phyloP scores from a whole-genome alignment of 371 early-diverging fungal species.

The Actinomortierella wolfii region DNA sequence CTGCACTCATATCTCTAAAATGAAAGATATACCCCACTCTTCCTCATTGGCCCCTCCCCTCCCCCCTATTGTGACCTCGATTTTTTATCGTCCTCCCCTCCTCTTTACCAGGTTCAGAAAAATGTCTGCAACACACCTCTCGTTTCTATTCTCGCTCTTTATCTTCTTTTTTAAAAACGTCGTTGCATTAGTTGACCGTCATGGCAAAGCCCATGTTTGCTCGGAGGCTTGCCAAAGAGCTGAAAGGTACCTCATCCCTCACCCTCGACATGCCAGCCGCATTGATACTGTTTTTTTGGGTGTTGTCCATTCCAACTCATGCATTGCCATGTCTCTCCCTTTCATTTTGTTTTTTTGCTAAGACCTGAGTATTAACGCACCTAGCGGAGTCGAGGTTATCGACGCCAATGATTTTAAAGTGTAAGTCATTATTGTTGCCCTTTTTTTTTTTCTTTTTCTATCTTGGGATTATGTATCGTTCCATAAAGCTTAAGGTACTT shows the following conservation, averaged over 20 bases:
- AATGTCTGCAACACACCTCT: no score
- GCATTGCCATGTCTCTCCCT: background rate
- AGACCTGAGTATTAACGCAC: conserved; percentile 55
- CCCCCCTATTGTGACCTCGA: no score
- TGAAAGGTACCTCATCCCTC: conserved; percentile 49
- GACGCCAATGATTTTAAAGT: conserved; percentile 64
- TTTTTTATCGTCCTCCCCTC: no score
- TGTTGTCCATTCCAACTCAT: background rate
- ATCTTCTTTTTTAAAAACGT: no score
- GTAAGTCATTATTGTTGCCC: conserved; percentile 26
- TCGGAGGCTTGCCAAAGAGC: conserved; percentile 59
- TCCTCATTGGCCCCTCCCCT: no score
- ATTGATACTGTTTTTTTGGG: background rate
- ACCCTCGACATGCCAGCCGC: background rate
- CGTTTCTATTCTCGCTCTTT: no score
- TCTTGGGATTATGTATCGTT: conserved; percentile 2
- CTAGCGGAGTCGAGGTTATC: conserved; percentile 60
- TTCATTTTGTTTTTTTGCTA: conserved; percentile 3
- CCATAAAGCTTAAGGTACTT: background rate
- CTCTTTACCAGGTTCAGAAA: no score
- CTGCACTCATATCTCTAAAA: no score
- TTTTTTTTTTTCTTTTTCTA: background rate
- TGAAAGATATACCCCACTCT: no score
- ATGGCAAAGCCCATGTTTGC: conserved; percentile 48
- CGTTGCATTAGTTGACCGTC: background rate